Conservation (phyloP, 2,329 filamentous ascomycete species). For the Penicillium sp. region DNA sequence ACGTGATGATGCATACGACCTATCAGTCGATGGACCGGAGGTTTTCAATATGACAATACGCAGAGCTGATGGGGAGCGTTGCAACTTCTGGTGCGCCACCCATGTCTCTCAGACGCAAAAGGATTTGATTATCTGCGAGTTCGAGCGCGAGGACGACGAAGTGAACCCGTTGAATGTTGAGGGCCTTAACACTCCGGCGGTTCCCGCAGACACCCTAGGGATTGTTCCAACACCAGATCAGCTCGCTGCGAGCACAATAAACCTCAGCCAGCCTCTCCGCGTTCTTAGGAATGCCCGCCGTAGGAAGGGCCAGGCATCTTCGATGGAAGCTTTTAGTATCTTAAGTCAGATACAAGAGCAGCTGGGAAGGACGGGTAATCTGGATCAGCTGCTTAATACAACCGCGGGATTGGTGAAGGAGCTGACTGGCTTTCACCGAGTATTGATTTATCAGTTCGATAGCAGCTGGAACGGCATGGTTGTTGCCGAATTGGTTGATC, state of each 20-base stretch:
- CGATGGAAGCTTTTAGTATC: conserved; percentile 88
- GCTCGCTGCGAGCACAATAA: conserved; percentile 70
- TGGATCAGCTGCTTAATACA: conserved; percentile 74
- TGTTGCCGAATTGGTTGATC: conserved; percentile 82
- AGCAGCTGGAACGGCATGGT: conserved; percentile 77
- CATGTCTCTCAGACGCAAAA: conserved; percentile 69
- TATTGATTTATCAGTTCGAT: conserved; percentile 93
- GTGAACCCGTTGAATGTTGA: conserved; percentile 41
- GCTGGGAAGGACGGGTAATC: conserved; percentile 59
- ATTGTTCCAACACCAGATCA: conserved; percentile 72
- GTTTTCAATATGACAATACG: conserved; percentile 77
- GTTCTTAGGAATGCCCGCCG: conserved; percentile 73
- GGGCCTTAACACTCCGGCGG: conserved; percentile 14
- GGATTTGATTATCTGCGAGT: conserved; percentile 78
- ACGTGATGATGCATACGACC: conserved; percentile 75
- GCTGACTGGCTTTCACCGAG: conserved; percentile 83
- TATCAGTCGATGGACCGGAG: conserved; percentile 72
- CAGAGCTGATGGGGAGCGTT: conserved; percentile 51
- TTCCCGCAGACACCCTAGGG: conserved; percentile 59
- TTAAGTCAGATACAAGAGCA: conserved; percentile 91
- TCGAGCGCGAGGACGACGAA: conserved; percentile 81
- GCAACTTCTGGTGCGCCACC: conserved; percentile 84
- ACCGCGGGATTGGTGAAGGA: conserved; percentile 85
- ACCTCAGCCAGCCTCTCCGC: conserved; percentile 72
- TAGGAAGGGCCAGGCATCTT: conserved; percentile 69